These are phyloP conservation scores for Syzygium oleosum DNA, from an alignment of 345 rosid species.

Conservation along the genomic window DNA sequence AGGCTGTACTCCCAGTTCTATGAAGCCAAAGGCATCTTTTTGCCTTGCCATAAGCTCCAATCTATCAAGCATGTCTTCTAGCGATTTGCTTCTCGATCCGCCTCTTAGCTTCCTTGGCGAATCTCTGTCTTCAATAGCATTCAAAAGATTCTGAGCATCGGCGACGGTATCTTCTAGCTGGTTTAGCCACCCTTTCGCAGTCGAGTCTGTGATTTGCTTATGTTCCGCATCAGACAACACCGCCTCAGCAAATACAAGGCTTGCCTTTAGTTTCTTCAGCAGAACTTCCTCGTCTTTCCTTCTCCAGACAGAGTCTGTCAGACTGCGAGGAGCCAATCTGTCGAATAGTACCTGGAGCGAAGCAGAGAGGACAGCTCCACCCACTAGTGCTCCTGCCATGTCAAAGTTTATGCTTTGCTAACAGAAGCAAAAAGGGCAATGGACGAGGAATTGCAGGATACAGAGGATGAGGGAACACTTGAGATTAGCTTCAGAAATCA, in stretches of 20 bases:
- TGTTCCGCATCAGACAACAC: conserved; percentile 7
- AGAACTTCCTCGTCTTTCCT: background rate
- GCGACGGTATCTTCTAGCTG: conserved; percentile 7
- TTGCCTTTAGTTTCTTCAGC: background rate
- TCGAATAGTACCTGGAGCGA: conserved; percentile 6
- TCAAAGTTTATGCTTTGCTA: background rate
- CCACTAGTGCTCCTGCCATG: background rate
- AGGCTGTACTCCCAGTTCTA: background rate
- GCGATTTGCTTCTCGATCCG: background rate
- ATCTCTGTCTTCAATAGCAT: background rate
- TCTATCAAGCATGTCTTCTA: background rate
- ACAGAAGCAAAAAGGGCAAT: background rate
- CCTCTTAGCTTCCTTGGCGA: background rate
- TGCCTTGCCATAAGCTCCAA: conserved; percentile 2
- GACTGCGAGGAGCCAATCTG: background rate
- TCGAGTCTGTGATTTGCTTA: background rate
- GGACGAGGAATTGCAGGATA: background rate
- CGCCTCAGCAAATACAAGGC: background rate
- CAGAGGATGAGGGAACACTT: background rate
- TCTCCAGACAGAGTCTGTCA: background rate
- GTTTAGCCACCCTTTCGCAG: conserved; percentile 3
- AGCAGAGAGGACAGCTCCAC: conserved; percentile 1
- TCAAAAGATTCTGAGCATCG: conserved; percentile 6
- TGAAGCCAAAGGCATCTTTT: conserved; percentile 4
- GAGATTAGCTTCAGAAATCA: background rate